Conservation (phyloP, 1,284 basidiomycete species). For the Butyriboletus pseudospeciosus region DNA sequence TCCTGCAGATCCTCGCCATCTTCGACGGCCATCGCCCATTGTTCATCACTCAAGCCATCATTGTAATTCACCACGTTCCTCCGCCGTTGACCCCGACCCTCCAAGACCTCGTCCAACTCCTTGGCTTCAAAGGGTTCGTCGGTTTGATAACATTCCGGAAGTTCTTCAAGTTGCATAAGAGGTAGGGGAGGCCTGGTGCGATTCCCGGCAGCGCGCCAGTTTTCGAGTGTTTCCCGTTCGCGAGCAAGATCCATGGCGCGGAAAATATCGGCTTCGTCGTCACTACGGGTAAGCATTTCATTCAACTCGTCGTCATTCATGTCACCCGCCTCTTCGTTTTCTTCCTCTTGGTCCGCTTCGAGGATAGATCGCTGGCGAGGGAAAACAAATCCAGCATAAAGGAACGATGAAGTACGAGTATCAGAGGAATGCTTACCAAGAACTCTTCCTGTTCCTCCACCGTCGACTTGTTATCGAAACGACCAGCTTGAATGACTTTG, state of each 20-base stretch:
- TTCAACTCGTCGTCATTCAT: slow-evolving; percentile 99
- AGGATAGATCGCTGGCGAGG: slow-evolving; percentile 67
- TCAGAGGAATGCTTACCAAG: slow-evolving; percentile 53
- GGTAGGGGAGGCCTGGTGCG: slow-evolving; percentile 75
- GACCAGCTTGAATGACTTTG: slow-evolving; percentile 99
- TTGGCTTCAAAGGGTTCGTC: slow-evolving; percentile 74
- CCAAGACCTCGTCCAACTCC: slow-evolving; percentile 64
- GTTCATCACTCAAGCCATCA: slow-evolving; percentile 91
- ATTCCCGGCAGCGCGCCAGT: slow-evolving; percentile 74
- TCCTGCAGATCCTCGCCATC: slow-evolving; percentile 85
- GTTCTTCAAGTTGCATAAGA: slow-evolving; percentile 85
- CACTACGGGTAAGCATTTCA: slow-evolving; percentile 83
- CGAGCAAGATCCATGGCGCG: slow-evolving; percentile 83
- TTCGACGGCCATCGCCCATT: slow-evolving; percentile 87
- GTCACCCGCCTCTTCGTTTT: slow-evolving; percentile 89
- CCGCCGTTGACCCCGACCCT: slow-evolving; percentile 81
- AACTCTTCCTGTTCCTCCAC: slow-evolving; percentile 97
- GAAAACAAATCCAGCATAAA: slow-evolving; percentile 2
- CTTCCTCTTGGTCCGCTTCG: slow-evolving; percentile 89
- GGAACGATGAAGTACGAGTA: background rate
- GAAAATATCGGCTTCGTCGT: slow-evolving; percentile 79
- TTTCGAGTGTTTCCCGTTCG: slow-evolving; percentile 62
- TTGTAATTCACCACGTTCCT: slow-evolving; percentile 88
- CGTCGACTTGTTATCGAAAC: slow-evolving; percentile 98
- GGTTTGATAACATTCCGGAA: slow-evolving; percentile 88